A percentile compares a stretch with the other conserved stretches of the same genome.
phyloP scores from a whole-genome alignment of 441 rosid genomes.

The Arabidopsis hybrid region DNA sequence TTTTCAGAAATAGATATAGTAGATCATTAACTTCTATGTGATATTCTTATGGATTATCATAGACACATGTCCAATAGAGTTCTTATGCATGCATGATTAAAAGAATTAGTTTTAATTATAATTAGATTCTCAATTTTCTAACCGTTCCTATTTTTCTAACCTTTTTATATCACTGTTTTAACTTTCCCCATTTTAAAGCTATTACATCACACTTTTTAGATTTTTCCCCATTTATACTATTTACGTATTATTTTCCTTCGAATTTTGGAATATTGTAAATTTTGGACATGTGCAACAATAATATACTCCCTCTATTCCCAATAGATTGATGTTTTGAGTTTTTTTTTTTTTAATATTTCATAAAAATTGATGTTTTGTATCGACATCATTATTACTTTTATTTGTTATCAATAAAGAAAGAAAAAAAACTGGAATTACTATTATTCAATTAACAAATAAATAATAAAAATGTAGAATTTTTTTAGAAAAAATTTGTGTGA shows the following conservation, averaged over 20 bases:
- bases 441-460: no score
- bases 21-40: background rate
- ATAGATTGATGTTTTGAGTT: no score
- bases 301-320: no score
- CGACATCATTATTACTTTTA: no score
- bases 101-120: background rate
- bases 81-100: background rate
- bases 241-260: background rate
- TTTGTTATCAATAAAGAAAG: no score
- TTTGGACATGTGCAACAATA: background rate
- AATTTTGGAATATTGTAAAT: background rate
- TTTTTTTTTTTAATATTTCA: no score
- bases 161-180: background rate
- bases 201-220: background rate
- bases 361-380: no score
- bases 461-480: no score
- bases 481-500: no score
- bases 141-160: background rate
- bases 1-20: background rate
- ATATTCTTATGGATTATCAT: background rate
- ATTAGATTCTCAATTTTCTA: background rate
- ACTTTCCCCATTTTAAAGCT: background rate
- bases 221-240: background rate
- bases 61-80: background rate
- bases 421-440: no score